Evolutionary conservation across 2,329 filamentous ascomycete species (phyloP).

Genomic region (Colletotrichum sp.): DNA sequence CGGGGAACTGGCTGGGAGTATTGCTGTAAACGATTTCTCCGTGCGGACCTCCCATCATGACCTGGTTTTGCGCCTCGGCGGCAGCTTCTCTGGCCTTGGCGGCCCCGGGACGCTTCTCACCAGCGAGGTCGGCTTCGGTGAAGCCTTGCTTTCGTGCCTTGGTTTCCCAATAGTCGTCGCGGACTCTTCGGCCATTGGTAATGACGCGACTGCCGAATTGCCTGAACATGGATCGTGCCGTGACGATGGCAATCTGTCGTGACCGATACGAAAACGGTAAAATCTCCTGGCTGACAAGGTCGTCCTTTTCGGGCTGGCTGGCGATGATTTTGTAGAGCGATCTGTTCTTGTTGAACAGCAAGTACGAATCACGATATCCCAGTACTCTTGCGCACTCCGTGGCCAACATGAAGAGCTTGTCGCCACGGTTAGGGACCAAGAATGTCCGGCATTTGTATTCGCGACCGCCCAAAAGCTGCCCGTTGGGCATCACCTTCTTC

Average conservation of each 20-base stretch:
- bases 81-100: slow-evolving; percentile 86
- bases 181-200: slow-evolving; percentile 84
- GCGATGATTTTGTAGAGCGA: slow-evolving; percentile 98
- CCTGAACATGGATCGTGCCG: slow-evolving; percentile 96
- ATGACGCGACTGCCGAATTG: slow-evolving; percentile 97
- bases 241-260: slow-evolving; percentile 98
- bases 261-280: slow-evolving; percentile 97
- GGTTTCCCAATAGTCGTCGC: slow-evolving; percentile 98
- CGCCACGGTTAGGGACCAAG: slow-evolving; percentile 84
- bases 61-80: slow-evolving; percentile 70
- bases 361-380: slow-evolving; percentile 95
- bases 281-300: slow-evolving; percentile 93
- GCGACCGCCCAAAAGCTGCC: slow-evolving; percentile 80
- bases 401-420: slow-evolving; percentile 98
- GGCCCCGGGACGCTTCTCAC: slow-evolving; percentile 93
- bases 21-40: slow-evolving; percentile 90
- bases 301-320: slow-evolving; percentile 93
- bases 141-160: slow-evolving; percentile 98
- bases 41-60: slow-evolving; percentile 70
- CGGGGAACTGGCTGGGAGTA: slow-evolving; percentile 68
- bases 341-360: slow-evolving; percentile 98
- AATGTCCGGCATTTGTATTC: slow-evolving; percentile 95
- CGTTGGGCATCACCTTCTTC: slow-evolving; percentile 87
- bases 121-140: slow-evolving; percentile 93
- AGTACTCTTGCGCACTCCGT: slow-evolving; percentile 95